Evolutionary conservation across 1,139 yeast genomes (phyloP).

Genomic region (Arxiozyma bovina): DNA sequence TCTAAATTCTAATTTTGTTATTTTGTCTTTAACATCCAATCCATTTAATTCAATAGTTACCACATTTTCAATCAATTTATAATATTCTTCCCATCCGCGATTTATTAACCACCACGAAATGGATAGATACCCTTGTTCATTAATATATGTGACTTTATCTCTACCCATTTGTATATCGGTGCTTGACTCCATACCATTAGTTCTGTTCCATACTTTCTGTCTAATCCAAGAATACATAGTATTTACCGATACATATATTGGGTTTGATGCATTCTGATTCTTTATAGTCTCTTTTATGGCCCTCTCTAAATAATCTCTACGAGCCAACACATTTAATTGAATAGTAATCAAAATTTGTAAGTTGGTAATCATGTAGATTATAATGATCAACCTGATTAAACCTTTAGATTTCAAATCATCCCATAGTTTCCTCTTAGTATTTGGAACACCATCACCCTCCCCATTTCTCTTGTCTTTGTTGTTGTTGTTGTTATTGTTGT

Average conservation of each 20-base stretch:
- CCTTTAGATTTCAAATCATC: slow-evolving; percentile 68
- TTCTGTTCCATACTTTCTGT: slow-evolving; percentile 4
- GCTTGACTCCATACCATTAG: slow-evolving; percentile 9
- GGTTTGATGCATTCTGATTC: slow-evolving; percentile 15
- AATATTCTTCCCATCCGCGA: slow-evolving; percentile 65
- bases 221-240: not conserved
- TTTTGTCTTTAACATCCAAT: slow-evolving; percentile 64
- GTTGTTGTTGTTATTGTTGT: not conserved
- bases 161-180: slow-evolving; percentile 13
- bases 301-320: slow-evolving; percentile 74
- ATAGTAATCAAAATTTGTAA: slow-evolving; percentile 69
- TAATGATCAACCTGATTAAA: slow-evolving; percentile 62
- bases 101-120: slow-evolving; percentile 92
- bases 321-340: slow-evolving; percentile 80
- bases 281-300: slow-evolving; percentile 56
- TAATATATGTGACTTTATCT: slow-evolving; percentile 23
- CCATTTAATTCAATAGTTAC: slow-evolving; percentile 55
- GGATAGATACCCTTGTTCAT: slow-evolving; percentile 78
- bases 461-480: slow-evolving; percentile 5
- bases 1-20: slow-evolving; percentile 53
- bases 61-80: slow-evolving; percentile 45
- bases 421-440: slow-evolving; percentile 76
- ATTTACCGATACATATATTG: not conserved
- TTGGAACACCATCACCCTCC: not conserved
- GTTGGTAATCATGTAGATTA: slow-evolving; percentile 60